phyloP scores from a whole-genome alignment of 2,329 filamentous ascomycete genomes.

The Pestalotiopsis sp. region DNA sequence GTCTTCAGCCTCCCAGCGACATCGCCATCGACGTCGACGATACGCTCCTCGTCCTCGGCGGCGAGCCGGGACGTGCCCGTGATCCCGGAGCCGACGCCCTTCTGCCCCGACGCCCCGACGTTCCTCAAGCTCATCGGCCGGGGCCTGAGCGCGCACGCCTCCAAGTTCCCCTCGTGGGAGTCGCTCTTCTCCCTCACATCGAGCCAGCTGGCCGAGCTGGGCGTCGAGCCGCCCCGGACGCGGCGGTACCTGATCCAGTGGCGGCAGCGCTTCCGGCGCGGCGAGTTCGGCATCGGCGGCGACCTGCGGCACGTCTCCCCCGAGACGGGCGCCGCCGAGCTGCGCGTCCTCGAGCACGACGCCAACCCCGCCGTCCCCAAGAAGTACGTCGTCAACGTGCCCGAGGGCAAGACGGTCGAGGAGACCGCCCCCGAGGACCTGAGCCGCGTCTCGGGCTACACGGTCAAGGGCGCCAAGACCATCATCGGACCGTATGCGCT shows the following conservation, averaged over 20 bases:
- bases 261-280: slow-evolving; percentile 81
- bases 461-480: slow-evolving; percentile 66
- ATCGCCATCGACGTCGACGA: slow-evolving; percentile 33
- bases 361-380: slow-evolving; percentile 43
- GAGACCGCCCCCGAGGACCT: slow-evolving; percentile 39
- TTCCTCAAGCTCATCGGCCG: slow-evolving; percentile 93
- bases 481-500: slow-evolving; percentile 78
- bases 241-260: slow-evolving; percentile 85
- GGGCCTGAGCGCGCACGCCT: slow-evolving; percentile 76
- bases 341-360: slow-evolving; percentile 50
- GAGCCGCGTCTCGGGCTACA: slow-evolving; percentile 64
- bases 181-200: slow-evolving; percentile 83
- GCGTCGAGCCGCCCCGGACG: slow-evolving; percentile 82
- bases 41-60: slow-evolving; percentile 36
- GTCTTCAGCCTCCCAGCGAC: slow-evolving; percentile 24
- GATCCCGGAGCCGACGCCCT: slow-evolving; percentile 75
- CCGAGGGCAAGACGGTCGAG: slow-evolving; percentile 43
- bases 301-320: slow-evolving; percentile 72
- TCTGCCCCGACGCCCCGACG: slow-evolving; percentile 81
- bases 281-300: slow-evolving; percentile 78
- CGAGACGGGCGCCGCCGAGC: slow-evolving; percentile 50
- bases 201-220: slow-evolving; percentile 76
- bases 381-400: slow-evolving; percentile 59
- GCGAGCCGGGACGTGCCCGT: slow-evolving; percentile 17
- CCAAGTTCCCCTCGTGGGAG: slow-evolving; percentile 90